phyloP scores from a whole-genome alignment of 164 flowering plant species.

The Dillenia suffruticosa region DNA sequence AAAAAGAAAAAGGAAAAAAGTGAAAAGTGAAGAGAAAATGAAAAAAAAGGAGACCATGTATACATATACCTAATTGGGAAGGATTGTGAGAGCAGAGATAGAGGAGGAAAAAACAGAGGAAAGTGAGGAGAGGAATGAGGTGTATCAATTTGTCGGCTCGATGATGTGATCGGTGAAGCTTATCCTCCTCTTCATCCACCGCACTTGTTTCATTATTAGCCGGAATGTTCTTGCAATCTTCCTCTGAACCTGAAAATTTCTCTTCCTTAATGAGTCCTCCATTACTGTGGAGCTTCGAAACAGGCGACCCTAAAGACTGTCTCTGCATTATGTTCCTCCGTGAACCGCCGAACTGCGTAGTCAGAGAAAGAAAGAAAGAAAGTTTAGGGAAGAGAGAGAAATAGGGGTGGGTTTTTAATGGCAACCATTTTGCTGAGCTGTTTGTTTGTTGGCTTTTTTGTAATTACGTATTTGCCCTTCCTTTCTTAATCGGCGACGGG shows the following conservation, averaged over 20 bases:
- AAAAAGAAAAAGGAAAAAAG: background rate
- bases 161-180: constrained; percentile 22
- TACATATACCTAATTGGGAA: constrained; percentile 42
- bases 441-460: no score
- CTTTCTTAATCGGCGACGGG: no score
- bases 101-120: constrained; percentile 63
- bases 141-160: constrained; percentile 46
- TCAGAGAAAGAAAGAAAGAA: background rate
- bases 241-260: no score
- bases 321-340: constrained; percentile 38
- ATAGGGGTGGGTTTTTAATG: constrained; percentile 3
- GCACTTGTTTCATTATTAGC: no score
- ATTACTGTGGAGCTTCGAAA: constrained; percentile 34
- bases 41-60: background rate
- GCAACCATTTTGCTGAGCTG: background rate
- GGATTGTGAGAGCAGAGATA: constrained; percentile 66
- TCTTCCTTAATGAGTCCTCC: constrained; percentile 7
- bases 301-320: constrained; percentile 57
- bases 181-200: constrained; percentile 7
- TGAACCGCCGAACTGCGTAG: no score
- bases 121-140: constrained; percentile 55
- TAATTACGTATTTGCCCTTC: no score
- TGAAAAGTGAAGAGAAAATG: background rate
- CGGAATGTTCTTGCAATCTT: no score
- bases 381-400: background rate